These are phyloP conservation scores for Trypethelium eluteriae DNA, from an alignment of 495 filamentous ascomycete species.

Conservation along the genomic window DNA sequence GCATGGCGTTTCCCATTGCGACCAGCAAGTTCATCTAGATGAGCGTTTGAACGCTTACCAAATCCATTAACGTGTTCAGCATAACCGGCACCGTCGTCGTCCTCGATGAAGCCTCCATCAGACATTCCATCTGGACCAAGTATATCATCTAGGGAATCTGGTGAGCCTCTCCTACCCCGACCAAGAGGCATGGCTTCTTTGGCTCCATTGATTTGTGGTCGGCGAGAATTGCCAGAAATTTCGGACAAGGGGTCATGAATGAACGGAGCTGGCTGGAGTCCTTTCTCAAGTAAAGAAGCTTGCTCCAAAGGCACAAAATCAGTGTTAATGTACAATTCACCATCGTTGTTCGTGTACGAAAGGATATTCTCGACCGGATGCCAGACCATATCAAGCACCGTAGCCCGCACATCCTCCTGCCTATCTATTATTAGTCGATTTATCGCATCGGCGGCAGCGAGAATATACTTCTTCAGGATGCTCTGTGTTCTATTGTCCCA, in stretches of 20 bases:
- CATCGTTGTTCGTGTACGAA: constrained; percentile 84
- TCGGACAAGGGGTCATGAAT: constrained; percentile 72
- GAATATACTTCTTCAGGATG: constrained; percentile 46
- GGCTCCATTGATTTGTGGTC: constrained; percentile 47
- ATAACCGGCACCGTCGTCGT: constrained; percentile 94
- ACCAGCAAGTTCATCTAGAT: constrained; percentile 44
- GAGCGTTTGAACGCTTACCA: constrained; percentile 51
- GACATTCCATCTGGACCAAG: constrained; percentile 41
- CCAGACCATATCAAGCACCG: constrained; percentile 80
- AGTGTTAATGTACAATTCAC: constrained; percentile 81
- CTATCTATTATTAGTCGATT: constrained; percentile 49
- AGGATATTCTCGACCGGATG: constrained; percentile 80
- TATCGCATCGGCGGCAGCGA: constrained; percentile 13
- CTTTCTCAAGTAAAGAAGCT: constrained; percentile 50
- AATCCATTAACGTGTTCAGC: constrained; percentile 55
- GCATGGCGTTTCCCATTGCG: constrained; percentile 57
- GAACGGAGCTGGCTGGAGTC: constrained; percentile 70
- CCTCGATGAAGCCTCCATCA: constrained; percentile 63
- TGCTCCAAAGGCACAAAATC: constrained; percentile 67
- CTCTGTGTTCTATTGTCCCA: constrained; percentile 88
- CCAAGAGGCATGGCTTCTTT: constrained; percentile 41
- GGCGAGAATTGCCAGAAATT: constrained; percentile 55
- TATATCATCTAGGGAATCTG: constrained; percentile 55
- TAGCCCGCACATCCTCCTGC: constrained; percentile 41
- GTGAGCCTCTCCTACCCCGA: constrained; percentile 39